These are phyloP conservation scores for Xerocomus brunneocitrinus DNA, from an alignment of 768 basidiomycete species.

Conservation along the genomic window DNA sequence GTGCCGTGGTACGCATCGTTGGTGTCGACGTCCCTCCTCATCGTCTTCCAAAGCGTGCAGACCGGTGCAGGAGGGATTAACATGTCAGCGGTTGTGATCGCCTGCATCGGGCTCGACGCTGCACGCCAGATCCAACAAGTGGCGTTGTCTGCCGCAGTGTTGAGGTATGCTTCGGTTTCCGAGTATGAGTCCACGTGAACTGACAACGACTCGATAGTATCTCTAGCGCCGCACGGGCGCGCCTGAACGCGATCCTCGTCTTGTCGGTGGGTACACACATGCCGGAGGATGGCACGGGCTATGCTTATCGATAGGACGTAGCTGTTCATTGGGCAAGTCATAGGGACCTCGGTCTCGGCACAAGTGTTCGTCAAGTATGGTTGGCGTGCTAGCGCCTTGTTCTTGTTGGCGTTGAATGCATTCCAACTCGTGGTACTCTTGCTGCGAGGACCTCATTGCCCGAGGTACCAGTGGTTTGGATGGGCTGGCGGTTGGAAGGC, in stretches of 20 bases:
- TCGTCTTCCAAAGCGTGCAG: conserved; percentile 60
- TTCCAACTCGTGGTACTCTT: conserved; percentile 55
- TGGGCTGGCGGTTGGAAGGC: conserved; percentile 53
- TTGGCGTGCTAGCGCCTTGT: conserved; percentile 61
- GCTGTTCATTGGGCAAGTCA: conserved; percentile 76
- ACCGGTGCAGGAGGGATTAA: conserved; percentile 64
- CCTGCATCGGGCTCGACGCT: conserved; percentile 64
- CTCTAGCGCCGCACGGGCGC: conserved; percentile 49
- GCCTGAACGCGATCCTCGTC: conserved; percentile 74
- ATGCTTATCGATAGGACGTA: conserved; percentile 3
- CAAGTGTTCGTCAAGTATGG: conserved; percentile 64
- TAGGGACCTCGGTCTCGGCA: conserved; percentile 74
- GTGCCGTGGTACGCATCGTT: conserved; percentile 77
- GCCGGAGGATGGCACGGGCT: background rate
- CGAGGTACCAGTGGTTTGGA: conserved; percentile 51
- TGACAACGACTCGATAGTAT: conserved; percentile 19
- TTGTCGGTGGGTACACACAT: conserved; percentile 47
- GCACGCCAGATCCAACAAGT: conserved; percentile 72
- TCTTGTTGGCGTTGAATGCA: conserved; percentile 55
- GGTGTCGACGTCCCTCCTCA: conserved; percentile 42
- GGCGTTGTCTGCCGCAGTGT: conserved; percentile 55
- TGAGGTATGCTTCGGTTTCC: conserved; percentile 37
- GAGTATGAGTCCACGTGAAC: background rate
- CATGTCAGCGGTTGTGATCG: conserved; percentile 65
- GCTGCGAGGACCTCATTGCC: conserved; percentile 62